Evolutionary conservation across 305 asterid genomes (phyloP).

Genomic region (Ajuga reptans): DNA sequence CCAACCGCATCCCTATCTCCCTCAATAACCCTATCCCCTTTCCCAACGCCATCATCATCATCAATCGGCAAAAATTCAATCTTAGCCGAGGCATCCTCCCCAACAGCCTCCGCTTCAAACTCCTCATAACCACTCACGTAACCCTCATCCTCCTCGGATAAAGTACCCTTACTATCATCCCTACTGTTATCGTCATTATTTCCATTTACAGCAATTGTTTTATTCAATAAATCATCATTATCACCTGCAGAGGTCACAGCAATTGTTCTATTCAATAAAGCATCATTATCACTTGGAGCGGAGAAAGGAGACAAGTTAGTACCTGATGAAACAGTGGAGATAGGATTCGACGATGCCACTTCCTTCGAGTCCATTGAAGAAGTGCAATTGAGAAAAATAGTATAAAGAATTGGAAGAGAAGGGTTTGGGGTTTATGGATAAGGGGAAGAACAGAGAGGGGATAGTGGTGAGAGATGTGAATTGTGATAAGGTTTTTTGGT

Average conservation of each 20-base stretch:
- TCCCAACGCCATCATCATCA: constrained; percentile 33
- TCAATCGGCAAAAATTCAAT: constrained; percentile 25
- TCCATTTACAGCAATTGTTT: constrained; percentile 17
- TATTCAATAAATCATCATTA: constrained; percentile 21
- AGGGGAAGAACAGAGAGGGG: constrained; percentile 13
- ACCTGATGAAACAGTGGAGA: constrained; percentile 36
- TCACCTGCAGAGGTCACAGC: constrained; percentile 17
- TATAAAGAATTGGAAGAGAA: neutral
- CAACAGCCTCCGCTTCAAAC: constrained; percentile 30
- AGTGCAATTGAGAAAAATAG: neutral
- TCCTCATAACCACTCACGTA: constrained; percentile 56
- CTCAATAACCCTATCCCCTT: constrained; percentile 22
- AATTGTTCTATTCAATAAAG: constrained; percentile 17
- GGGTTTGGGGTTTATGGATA: constrained; percentile 33
- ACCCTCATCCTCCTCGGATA: constrained; percentile 43
- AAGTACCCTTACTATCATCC: constrained; percentile 19
- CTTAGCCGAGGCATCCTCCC: constrained; percentile 24
- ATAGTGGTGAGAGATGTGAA: neutral
- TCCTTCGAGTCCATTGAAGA: constrained; percentile 46
- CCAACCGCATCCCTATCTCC: constrained; percentile 14
- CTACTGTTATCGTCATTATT: constrained; percentile 18
- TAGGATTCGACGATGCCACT: constrained; percentile 29
- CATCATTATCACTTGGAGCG: constrained; percentile 16
- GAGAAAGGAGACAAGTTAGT: constrained; percentile 19
- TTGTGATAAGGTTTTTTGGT: constrained; percentile 35